Base-by-base conservation (phyloP, 1,284 basidiomycete genomes). In the Porogramme epimiltina region DNA sequence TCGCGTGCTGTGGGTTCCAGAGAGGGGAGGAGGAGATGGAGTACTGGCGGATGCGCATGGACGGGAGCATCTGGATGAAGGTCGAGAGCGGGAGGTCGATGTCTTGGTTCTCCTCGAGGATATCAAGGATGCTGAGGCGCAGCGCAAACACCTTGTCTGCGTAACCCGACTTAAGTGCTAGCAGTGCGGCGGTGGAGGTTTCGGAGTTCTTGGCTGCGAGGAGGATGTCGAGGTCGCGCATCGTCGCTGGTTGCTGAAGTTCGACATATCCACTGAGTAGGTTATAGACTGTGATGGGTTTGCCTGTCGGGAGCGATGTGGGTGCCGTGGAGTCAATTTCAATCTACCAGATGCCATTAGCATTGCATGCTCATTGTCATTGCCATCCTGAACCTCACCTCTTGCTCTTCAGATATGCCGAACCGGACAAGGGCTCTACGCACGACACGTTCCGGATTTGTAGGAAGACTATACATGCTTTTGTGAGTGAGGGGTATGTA, bases 11-110 rank as follows among this genome's bases (percentile, higher is more conserved):
- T 1, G 77, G 67, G 52, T 76, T 68, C 62, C 68, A 71, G 18
- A 79, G 66, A 0, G 78, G 76, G 0, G 77, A 77, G 3, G 77
- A 79, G 3, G 78, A 37, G 58, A 79, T 78, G 2, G 75, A 77
- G 61, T 79, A 79, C 61, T 78, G 73, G 24, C 77, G 64, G 42
- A 78, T 68, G 43, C 76, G 76, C 74, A 80, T 79, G 9, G 74
- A 64, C 2, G 76, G 77, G 20, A 80, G 68, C 61, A 76, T 68
- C 15, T 64, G 63, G 18, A 80, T 61, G 66, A 76, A 78, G 2
- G 62, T 56, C 2, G 66, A 65, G 26, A 79, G 63, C 2, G 74
- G 59, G 20, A 78, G 60, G 11, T 71, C 58, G 53, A 79, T 69
- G 31, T 70, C 67, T 3, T 66, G 52, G 56, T 75, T 58, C 15